Evolutionary conservation across 495 filamentous ascomycete genomes (phyloP), one percentile per base, ranked within the genome.

Genomic region (Aspergillus nanangensis): DNA sequence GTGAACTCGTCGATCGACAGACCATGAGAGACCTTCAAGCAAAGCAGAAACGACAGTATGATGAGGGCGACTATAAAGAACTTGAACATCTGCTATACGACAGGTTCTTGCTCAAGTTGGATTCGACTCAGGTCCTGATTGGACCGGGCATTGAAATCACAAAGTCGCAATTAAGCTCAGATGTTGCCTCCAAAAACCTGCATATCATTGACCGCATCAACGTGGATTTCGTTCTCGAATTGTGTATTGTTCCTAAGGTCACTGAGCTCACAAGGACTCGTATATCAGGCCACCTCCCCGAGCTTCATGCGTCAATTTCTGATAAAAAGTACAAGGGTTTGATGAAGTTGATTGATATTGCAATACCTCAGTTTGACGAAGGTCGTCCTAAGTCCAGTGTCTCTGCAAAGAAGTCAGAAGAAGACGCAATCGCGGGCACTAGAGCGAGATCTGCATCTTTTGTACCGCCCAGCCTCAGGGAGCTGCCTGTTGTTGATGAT

Each of bases 191-290:
- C 5, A 83, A 83, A 47, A 84, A 86, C 57, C 72, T 95, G 41
- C 93, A 96, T 63, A 82, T 98, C 44, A 88, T 98, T 41, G 93
- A 98, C 53, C 83, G 89, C 44, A 96, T 97, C 71, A 98, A 94
- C 53, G 87, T 98, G 54, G 87, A 97, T 60, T 96, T 98, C 58
- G 83, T 85, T 13, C 75, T 98, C 21, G 89, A 95, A 59, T 83
- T 84, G 38, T 97, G 89, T 7, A 98, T 98, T 52, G 75, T 98
- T 10, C 94, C 93, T 1, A 96, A 95, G 62, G 86, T 88, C 19
- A 85, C 90, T 0, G 91, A 95, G 55, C 76, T 98, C n/a, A 92
- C 93, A 3, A 91, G 90, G 60, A 84, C 96, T 41, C 82, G 84
- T 23, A 81, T 98, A 31, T 93, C 88, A 1, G 93, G 93, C 3